Evolutionary conservation across 2,329 filamentous ascomycete species (phyloP), one percentile per base, ranked within the genome.

Genomic region (Aspergillus calidoustus): DNA sequence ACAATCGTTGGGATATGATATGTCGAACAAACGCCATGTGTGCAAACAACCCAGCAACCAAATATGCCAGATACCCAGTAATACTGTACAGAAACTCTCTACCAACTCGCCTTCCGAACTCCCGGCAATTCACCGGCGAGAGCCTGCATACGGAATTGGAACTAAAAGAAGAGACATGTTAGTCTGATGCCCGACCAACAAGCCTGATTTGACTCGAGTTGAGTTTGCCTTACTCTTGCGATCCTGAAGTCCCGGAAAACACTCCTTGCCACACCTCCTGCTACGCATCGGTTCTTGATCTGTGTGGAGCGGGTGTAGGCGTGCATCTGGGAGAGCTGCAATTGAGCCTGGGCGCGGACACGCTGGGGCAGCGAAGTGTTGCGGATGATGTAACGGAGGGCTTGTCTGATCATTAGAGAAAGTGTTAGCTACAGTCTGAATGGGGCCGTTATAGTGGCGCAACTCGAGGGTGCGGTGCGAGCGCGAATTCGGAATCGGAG

Each of bases 41-140:
- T 66, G 65, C 63, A 67, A 66, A 64, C 59, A 65, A 50, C 61
- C 54, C 53, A 41, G 34, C 34, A 64, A 68, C 60, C 62, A 64
- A 64, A 64, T 57, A 31, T 62, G 66, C 62, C 64, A 57, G 66
- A 66, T 65, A 62, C 22, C 57, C 47, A 59, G 54, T 57, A 59
- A 49, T 46, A 59, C 41, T 47, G 44, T 46, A 59, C 41, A 49
- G 44, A 46, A 9, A 38, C 57, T 41, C 54, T 44, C 48, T 91
- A 99, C 95, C 95, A 99, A 79, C 91, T 96, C 54, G 95, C 95
- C 83, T 96, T 96, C 85, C 89, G 92, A 59, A 99, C 95, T 71
- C 95, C 95, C 0, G 95, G 94, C 57, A 99, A 76, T 64, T 92
- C 87, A 54, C 95, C 95, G 34, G 86, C 89, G 65, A 97, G 81